These are phyloP conservation scores for Dichotomopilus funicola DNA, from an alignment of 2,329 filamentous ascomycete genomes.

Conservation along the genomic window DNA sequence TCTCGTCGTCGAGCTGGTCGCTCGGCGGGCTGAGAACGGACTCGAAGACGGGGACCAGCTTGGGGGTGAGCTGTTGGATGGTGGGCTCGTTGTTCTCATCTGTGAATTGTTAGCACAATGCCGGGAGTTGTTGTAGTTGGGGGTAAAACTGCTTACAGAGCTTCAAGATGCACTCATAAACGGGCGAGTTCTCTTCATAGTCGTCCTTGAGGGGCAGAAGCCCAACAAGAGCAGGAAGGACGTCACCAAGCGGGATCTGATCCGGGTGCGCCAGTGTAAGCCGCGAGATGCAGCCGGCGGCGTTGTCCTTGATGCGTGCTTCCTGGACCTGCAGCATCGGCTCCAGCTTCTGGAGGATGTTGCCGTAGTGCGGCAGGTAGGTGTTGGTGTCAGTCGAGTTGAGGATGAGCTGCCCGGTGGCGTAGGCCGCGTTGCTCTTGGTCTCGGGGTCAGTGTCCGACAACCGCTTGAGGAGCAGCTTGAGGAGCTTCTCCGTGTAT, in stretches of 20 bases:
- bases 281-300: conserved; percentile 80
- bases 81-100: conserved; percentile 63
- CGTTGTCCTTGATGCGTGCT: conserved; percentile 84
- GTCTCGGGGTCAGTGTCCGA: conserved; percentile 85
- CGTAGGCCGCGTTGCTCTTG: conserved; percentile 93
- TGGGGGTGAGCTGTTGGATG: conserved; percentile 62
- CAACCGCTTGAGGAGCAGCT: conserved; percentile 77
- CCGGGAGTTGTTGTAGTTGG: not conserved
- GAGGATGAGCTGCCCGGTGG: conserved; percentile 75
- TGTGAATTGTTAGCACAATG: conserved; percentile 25
- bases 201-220: conserved; percentile 86
- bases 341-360: conserved; percentile 80
- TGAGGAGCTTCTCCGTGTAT: conserved; percentile 70
- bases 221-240: conserved; percentile 71
- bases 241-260: conserved; percentile 69
- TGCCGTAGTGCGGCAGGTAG: conserved; percentile 66
- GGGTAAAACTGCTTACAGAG: conserved; percentile 48
- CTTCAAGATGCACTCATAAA: conserved; percentile 84
- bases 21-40: conserved; percentile 64
- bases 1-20: conserved; percentile 69
- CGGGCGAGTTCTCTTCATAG: conserved; percentile 91
- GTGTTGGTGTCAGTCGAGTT: conserved; percentile 70
- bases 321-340: conserved; percentile 71
- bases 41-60: conserved; percentile 65
- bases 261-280: conserved; percentile 91